A percentile compares a stretch with the other conserved stretches of the same genome.
These are phyloP conservation scores for Diaporthe vaccinii DNA, from an alignment of 2,329 filamentous ascomycete genomes.

Conservation along the genomic window DNA sequence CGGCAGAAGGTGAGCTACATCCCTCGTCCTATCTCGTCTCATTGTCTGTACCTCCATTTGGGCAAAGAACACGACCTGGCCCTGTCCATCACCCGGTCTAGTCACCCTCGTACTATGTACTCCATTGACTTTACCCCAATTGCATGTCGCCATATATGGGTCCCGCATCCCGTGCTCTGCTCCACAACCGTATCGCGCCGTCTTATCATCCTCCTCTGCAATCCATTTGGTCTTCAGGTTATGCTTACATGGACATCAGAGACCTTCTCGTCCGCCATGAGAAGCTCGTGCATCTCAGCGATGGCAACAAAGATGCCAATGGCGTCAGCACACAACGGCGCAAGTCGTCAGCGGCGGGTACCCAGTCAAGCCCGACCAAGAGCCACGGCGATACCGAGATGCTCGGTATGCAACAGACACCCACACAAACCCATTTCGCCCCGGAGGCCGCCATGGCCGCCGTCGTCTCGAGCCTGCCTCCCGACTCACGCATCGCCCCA, in stretches of 20 bases:
- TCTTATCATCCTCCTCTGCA: constrained; percentile 40
- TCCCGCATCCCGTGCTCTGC: constrained; percentile 31
- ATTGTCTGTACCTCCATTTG: not conserved
- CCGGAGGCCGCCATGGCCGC: constrained; percentile 56
- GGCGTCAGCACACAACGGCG: constrained; percentile 51
- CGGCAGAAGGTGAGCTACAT: constrained; percentile 68
- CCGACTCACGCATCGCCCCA: constrained; percentile 61
- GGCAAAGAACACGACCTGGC: constrained; percentile 23
- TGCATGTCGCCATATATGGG: constrained; percentile 31
- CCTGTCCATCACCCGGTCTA: constrained; percentile 13
- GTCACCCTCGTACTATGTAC: constrained; percentile 19
- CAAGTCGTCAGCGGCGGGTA: constrained; percentile 64
- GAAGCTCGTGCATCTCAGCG: constrained; percentile 74
- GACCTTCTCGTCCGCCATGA: constrained; percentile 74
- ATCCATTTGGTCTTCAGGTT: constrained; percentile 42
- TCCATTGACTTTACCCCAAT: constrained; percentile 30
- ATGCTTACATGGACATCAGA: constrained; percentile 74
- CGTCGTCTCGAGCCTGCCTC: constrained; percentile 55
- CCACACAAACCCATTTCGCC: constrained; percentile 54
- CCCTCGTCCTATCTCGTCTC: constrained; percentile 38
- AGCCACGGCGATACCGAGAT: constrained; percentile 61
- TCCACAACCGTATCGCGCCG: constrained; percentile 26
- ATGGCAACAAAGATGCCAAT: constrained; percentile 65
- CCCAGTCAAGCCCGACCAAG: constrained; percentile 62
- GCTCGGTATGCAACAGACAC: constrained; percentile 57